Evolutionary conservation across 192 early-diverging fungal species (phyloP), one percentile per base, ranked within the genome.

Genomic region (Backusella mclennaniae): DNA sequence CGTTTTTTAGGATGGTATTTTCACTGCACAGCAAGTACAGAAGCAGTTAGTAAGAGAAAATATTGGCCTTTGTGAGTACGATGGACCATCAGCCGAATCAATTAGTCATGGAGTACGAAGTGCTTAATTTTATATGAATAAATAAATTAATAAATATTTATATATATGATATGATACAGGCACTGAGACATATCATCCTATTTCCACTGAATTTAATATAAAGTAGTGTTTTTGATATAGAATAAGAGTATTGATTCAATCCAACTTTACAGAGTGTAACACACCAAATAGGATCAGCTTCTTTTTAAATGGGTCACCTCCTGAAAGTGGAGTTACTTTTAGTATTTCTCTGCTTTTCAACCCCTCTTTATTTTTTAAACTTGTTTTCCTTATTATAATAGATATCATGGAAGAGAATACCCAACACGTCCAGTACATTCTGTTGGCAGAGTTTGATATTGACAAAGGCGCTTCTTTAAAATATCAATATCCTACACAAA

Each of bases 391-490:
- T 49, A n/a, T n/a, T 49, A 49, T 49, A 19, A 49, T n/a, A 49
- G n/a, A 49, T 17, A 49, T 5, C 46, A 63, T 63, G 56, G 26
- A 29, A 12, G 56, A 26, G 11, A 63, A 63, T 63, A 0, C 11
- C 46, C 23, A 67, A 12, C 89, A 95, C 87, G 93, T 95, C 73
- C 89, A 92, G 67, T 92, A 92, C 75, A 94, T 98, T 80, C 88
- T 98, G 35, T 85, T 96, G 23, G 96, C 96, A 77, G 96, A 98
- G 81, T 98, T 98, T 75, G 95, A 98, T 80, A 97, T 98, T 76
- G 96, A 98, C 86, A 93, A 92, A 73, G 96, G 96, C 21, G 92
- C 96, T 1, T 89, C 90, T 3, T 85, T 98, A 67, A 88, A 92
- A 39, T 92, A 95, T 83, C 95, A 98, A 84, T 97, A 96, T 76